A percentile compares a stretch with the other conserved stretches of the same genome.
Evolutionary conservation across 306 rosid genomes (phyloP).

Genomic region (Prunus mira): DNA sequence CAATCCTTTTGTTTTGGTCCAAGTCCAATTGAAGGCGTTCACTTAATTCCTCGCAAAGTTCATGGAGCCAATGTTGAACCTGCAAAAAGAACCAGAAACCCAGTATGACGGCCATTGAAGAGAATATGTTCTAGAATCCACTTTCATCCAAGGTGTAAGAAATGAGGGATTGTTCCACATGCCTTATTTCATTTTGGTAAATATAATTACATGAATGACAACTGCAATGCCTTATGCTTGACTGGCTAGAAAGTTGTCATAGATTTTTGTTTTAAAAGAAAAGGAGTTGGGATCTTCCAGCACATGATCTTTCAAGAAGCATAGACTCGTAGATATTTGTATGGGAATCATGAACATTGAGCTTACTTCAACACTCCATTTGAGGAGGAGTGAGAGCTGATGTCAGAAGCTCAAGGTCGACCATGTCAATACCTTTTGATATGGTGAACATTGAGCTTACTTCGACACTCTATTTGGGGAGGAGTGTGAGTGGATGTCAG

Average conservation of each 20-base stretch:
- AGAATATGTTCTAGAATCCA: background rate
- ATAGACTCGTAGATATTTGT: background rate
- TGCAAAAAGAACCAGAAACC: slow-evolving; percentile 31
- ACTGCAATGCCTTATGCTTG: too few species aligned
- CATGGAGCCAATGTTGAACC: slow-evolving; percentile 88
- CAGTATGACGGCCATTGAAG: background rate
- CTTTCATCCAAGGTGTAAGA: background rate
- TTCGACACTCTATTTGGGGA: background rate
- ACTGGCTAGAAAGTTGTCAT: too few species aligned
- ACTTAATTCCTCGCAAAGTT: slow-evolving; percentile 75
- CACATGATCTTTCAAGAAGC: background rate
- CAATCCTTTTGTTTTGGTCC: slow-evolving; percentile 81
- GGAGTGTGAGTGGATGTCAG: background rate
- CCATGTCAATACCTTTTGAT: background rate
- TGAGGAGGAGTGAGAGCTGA: background rate
- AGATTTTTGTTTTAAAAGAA: too few species aligned
- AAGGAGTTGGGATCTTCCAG: background rate
- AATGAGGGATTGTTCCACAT: background rate
- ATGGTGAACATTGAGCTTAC: too few species aligned
- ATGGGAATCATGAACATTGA: background rate
- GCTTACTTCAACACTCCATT: background rate
- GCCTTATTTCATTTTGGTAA: too few species aligned
- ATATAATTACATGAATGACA: too few species aligned
- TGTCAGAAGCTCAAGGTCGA: background rate
- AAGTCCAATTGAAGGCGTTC: slow-evolving; percentile 81